phyloP scores from a whole-genome alignment of 805 yeast species.

The Lachancea thermotolerans region DNA sequence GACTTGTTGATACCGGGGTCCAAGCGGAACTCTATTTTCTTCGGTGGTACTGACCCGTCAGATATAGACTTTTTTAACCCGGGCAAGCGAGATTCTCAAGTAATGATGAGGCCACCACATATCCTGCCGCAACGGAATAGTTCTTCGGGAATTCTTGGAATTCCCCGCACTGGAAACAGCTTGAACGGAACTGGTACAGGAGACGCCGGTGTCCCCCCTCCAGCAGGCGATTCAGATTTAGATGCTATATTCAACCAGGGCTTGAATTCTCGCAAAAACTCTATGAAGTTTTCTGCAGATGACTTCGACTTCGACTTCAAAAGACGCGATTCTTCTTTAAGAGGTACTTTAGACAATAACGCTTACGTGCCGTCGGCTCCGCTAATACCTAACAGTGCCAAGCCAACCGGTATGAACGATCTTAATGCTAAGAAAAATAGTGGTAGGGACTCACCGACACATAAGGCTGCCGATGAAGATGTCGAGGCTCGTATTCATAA shows the following conservation, averaged over 20 bases:
- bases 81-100: constrained; percentile 9
- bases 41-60: constrained; percentile 18
- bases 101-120: constrained; percentile 11
- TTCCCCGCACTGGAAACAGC: background rate
- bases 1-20: constrained; percentile 17
- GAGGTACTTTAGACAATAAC: constrained; percentile 19
- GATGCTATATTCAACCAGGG: constrained; percentile 10
- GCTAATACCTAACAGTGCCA: constrained; percentile 9
- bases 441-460: constrained; percentile 2
- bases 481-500: constrained; percentile 8
- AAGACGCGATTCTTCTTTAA: constrained; percentile 28
- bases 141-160: constrained; percentile 1
- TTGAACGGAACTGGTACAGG: background rate
- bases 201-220: constrained; percentile 1
- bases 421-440: constrained; percentile 5
- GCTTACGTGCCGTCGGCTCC: constrained; percentile 17
- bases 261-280: constrained; percentile 23
- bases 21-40: constrained; percentile 25
- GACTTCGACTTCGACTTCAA: constrained; percentile 30
- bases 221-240: constrained; percentile 7
- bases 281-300: constrained; percentile 26
- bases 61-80: constrained; percentile 21
- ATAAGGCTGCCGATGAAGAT: constrained; percentile 4
- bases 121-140: constrained; percentile 6
- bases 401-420: background rate